These are phyloP conservation scores for Xylaria sp. DNA, from an alignment of 2,329 filamentous ascomycete species.

Conservation along the genomic window DNA sequence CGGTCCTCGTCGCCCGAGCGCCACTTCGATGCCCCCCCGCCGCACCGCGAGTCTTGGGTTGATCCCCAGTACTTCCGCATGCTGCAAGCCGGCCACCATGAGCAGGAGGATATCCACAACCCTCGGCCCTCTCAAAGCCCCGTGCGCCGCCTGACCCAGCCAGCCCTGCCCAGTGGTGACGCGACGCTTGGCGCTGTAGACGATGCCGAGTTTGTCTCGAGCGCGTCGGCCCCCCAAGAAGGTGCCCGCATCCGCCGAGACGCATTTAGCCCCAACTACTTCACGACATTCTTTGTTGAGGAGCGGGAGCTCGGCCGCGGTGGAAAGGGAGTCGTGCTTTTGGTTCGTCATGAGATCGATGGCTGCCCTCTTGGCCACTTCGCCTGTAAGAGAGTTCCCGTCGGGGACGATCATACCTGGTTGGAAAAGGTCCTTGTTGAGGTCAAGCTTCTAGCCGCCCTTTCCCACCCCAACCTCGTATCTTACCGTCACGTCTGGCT, in stretches of 20 bases:
- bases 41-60: constrained; percentile 74
- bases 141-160: constrained; percentile 63
- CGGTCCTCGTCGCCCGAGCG: constrained; percentile 60
- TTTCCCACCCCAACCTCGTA: constrained; percentile 94
- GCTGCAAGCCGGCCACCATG: constrained; percentile 69
- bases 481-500: constrained; percentile 98
- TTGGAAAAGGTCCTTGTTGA: constrained; percentile 92
- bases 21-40: constrained; percentile 58
- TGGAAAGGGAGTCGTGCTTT: constrained; percentile 91
- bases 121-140: constrained; percentile 59
- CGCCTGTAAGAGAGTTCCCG: constrained; percentile 95
- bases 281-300: constrained; percentile 91
- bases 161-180: constrained; percentile 50
- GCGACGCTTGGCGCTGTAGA: constrained; percentile 46
- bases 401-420: constrained; percentile 94
- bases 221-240: constrained; percentile 61
- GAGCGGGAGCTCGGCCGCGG: constrained; percentile 87
- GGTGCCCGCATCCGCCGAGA: constrained; percentile 81
- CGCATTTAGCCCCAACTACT: constrained; percentile 93
- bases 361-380: constrained; percentile 89
- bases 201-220: constrained; percentile 63
- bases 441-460: constrained; percentile 88
- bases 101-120: constrained; percentile 55
- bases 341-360: constrained; percentile 94
- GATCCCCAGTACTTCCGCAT: constrained; percentile 96